Conservation (phyloP, 1,284 basidiomycete species). For the Coniferiporia weirii region DNA sequence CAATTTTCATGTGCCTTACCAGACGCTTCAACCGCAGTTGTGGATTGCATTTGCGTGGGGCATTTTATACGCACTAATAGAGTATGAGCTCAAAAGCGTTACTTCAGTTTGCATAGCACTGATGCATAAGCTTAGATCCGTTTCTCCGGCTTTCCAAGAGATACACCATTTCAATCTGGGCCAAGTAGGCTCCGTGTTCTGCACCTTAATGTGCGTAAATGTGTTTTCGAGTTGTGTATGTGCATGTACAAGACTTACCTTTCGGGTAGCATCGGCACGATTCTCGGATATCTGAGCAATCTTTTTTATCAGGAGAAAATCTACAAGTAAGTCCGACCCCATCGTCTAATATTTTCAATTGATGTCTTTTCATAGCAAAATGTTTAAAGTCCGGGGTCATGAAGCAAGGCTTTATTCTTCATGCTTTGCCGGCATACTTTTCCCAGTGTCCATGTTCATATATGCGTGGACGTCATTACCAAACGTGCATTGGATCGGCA, state of each 20-base stretch:
- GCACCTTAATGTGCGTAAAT: slow-evolving; percentile 50
- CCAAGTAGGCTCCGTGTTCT: slow-evolving; percentile 57
- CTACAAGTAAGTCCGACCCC: slow-evolving; percentile 43
- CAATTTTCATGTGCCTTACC: background rate
- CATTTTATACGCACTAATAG: slow-evolving; percentile 64
- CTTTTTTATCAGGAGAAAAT: slow-evolving; percentile 56
- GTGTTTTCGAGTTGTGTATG: background rate
- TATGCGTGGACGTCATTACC: slow-evolving; percentile 58
- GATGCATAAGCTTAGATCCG: slow-evolving; percentile 37
- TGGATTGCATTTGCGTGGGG: slow-evolving; percentile 82
- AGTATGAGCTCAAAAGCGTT: slow-evolving; percentile 32
- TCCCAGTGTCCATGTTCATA: slow-evolving; percentile 63
- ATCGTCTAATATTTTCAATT: background rate
- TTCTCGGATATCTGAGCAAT: slow-evolving; percentile 53
- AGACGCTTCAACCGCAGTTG: slow-evolving; percentile 34
- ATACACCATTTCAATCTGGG: slow-evolving; percentile 66
- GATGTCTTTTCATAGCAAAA: slow-evolving; percentile 36
- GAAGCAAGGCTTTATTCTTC: slow-evolving; percentile 72
- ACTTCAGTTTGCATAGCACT: background rate
- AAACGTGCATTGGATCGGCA: slow-evolving; percentile 50
- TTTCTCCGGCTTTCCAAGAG: slow-evolving; percentile 53
- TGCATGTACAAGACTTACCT: slow-evolving; percentile 1
- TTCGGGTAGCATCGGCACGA: slow-evolving; percentile 49
- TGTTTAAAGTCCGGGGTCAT: slow-evolving; percentile 51
- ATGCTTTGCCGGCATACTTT: slow-evolving; percentile 56